These are phyloP conservation scores for Daldinia childiae DNA, from an alignment of 495 filamentous ascomycete genomes.

Conservation along the genomic window DNA sequence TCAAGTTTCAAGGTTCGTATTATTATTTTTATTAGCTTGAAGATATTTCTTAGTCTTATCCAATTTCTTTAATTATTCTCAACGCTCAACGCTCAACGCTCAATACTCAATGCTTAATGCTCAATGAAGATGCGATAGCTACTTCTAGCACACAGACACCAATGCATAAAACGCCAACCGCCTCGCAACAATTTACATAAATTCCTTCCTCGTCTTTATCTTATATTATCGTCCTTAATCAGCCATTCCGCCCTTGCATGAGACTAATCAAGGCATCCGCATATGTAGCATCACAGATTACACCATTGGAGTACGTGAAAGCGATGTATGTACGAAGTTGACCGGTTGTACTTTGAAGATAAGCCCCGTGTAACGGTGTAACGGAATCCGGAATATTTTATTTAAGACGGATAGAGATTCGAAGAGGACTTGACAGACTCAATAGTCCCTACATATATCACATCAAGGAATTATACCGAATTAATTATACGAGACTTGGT, in stretches of 20 bases:
- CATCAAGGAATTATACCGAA: not conserved
- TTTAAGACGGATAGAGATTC: not conserved
- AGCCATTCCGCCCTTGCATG: not conserved
- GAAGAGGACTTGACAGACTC: not conserved
- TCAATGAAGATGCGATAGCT: too few relatives aligned
- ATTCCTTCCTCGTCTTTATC: not conserved
- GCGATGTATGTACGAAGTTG: not conserved
- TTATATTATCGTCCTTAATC: not conserved
- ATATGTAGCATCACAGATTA: not conserved
- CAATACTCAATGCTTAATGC: too few relatives aligned
- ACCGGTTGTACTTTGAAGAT: slow-evolving; percentile 8
- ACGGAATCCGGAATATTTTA: not conserved
- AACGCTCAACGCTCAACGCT: too few relatives aligned
- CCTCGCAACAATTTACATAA: not conserved
- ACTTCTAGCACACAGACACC: too few relatives aligned
- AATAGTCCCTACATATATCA: not conserved
- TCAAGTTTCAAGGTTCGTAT: too few relatives aligned
- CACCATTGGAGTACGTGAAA: not conserved
- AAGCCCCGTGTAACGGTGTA: slow-evolving; percentile 9
- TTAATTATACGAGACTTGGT: not conserved
- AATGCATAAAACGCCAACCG: not conserved
- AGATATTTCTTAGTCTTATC: too few relatives aligned
- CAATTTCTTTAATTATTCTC: too few relatives aligned
- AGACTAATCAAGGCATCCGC: not conserved
- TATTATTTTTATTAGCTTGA: too few relatives aligned